These are phyloP conservation scores for Alloascoidea hylecoeti DNA, from an alignment of 805 yeast species.

Conservation along the genomic window DNA sequence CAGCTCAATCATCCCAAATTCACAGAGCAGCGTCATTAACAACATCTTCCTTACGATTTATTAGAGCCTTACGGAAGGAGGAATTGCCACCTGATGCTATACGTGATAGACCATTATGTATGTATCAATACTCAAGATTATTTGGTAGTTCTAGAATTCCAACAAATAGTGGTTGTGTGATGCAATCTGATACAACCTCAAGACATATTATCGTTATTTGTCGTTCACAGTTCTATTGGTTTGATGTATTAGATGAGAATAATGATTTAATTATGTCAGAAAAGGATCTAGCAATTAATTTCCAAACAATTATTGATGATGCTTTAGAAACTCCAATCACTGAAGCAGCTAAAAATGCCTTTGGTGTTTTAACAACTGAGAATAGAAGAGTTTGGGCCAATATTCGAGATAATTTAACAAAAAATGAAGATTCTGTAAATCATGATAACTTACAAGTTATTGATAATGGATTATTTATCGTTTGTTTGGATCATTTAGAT, in stretches of 20 bases:
- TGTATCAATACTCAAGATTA: constrained; percentile 82
- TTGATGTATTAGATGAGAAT: constrained; percentile 69
- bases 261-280: constrained; percentile 64
- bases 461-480: constrained; percentile 71
- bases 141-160: constrained; percentile 88
- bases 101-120: constrained; percentile 59
- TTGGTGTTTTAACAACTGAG: constrained; percentile 85
- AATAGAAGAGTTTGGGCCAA: constrained; percentile 81
- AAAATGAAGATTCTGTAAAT: constrained; percentile 26
- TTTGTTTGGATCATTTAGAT: constrained; percentile 71
- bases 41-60: constrained; percentile 63
- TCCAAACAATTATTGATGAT: constrained; percentile 64
- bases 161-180: constrained; percentile 64
- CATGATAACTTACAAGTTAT: constrained; percentile 58
- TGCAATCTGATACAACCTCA: constrained; percentile 66
- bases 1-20: constrained; percentile 39
- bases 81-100: constrained; percentile 61
- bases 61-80: constrained; percentile 62
- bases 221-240: constrained; percentile 89
- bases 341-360: constrained; percentile 62
- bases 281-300: constrained; percentile 60
- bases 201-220: constrained; percentile 74
- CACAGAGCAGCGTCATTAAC: constrained; percentile 73
- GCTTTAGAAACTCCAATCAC: constrained; percentile 33
- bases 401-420: constrained; percentile 36